Conservation (phyloP, 768 basidiomycete genomes). For the Suillus occidentalis region DNA sequence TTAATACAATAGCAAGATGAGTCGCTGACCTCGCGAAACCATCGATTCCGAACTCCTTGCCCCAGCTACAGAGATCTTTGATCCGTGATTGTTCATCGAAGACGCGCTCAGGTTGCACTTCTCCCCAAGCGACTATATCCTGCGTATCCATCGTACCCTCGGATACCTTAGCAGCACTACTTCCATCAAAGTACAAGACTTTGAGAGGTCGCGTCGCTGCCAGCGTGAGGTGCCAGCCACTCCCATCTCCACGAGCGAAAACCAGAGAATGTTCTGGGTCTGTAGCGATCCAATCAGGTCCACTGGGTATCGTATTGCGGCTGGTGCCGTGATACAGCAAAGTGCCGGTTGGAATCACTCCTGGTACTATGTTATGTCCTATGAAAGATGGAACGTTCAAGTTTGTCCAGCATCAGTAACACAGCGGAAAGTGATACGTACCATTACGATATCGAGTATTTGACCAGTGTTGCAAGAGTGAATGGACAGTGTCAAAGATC, state of each 20-base stretch:
- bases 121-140: constrained; percentile 35
- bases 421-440: background rate
- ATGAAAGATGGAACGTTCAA: background rate
- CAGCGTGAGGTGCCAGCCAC: constrained; percentile 34
- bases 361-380: constrained; percentile 35
- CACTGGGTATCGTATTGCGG: constrained; percentile 21
- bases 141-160: constrained; percentile 37
- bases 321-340: constrained; percentile 36
- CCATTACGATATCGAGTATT: constrained; percentile 40
- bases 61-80: constrained; percentile 35
- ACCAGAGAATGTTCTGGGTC: constrained; percentile 40
- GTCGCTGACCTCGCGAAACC: constrained; percentile 31
- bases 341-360: constrained; percentile 34
- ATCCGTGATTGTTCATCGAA: constrained; percentile 27
- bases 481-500: constrained; percentile 35
- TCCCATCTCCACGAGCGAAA: constrained; percentile 27
- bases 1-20: background rate
- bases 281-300: constrained; percentile 34
- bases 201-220: constrained; percentile 28
- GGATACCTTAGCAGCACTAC: constrained; percentile 29
- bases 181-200: constrained; percentile 35
- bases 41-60: constrained; percentile 29
- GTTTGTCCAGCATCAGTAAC: background rate
- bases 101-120: constrained; percentile 15
- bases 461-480: constrained; percentile 39